phyloP scores from a whole-genome alignment of 2,329 filamentous ascomycete genomes.

The Trichoderma atroviride region DNA sequence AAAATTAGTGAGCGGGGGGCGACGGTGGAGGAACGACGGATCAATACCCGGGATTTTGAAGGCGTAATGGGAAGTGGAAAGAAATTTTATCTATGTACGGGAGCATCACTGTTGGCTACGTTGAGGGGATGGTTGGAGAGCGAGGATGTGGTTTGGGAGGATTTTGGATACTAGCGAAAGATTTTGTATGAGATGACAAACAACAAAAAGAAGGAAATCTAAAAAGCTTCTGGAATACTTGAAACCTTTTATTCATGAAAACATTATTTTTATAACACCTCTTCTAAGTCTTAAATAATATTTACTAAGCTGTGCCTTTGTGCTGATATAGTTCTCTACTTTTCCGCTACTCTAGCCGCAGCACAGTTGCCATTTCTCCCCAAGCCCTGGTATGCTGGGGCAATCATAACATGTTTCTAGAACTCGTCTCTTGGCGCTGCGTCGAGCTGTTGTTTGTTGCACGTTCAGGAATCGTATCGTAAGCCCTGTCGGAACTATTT shows the following conservation, averaged over 20 bases:
- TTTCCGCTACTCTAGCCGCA: too few relatives aligned
- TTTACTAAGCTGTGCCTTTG: too few relatives aligned
- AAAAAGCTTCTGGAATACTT: too few relatives aligned
- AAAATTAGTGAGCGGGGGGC: conserved; percentile 42
- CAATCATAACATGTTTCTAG: background rate
- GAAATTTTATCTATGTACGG: conserved; percentile 57
- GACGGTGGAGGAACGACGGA: conserved; percentile 42
- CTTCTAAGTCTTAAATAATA: too few relatives aligned
- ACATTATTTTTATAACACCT: background rate
- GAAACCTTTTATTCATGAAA: too few relatives aligned
- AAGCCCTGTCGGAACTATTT: too few relatives aligned
- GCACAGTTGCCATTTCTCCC: background rate
- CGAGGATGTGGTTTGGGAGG: conserved; percentile 59
- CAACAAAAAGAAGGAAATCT: background rate
- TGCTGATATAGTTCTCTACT: background rate
- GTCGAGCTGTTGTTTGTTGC: too few relatives aligned
- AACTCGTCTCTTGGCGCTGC: background rate
- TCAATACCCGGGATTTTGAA: conserved; percentile 48
- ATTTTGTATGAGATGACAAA: background rate
- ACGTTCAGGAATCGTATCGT: too few relatives aligned
- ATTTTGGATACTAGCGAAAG: conserved; percentile 58
- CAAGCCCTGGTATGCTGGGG: too few relatives aligned
- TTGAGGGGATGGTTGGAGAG: conserved; percentile 57
- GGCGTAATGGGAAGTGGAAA: conserved; percentile 42
- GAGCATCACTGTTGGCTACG: conserved; percentile 44